Conservation (phyloP, 2,329 filamentous ascomycete species). For the Orbilia brochopaga region DNA sequence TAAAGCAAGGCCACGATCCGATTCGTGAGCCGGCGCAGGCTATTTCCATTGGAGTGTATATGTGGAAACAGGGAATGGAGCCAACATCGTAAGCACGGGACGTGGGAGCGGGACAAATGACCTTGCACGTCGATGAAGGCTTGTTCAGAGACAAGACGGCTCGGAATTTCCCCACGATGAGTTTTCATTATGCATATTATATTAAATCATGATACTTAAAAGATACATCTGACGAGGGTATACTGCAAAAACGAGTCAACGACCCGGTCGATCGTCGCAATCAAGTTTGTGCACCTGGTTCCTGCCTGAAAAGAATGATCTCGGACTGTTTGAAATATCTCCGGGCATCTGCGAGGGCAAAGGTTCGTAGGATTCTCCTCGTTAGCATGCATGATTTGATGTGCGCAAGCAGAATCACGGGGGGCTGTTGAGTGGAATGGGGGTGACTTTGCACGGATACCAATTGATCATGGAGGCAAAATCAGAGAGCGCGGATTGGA, state of each 20-base stretch:
- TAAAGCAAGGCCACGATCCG: slow-evolving; percentile 28
- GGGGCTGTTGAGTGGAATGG: slow-evolving; percentile 23
- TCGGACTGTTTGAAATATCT: slow-evolving; percentile 99
- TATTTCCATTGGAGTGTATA: background rate
- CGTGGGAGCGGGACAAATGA: slow-evolving; percentile 24
- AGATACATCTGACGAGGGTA: slow-evolving; percentile 48
- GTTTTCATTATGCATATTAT: slow-evolving; percentile 41
- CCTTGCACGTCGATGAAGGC: slow-evolving; percentile 12
- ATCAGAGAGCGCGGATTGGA: slow-evolving; percentile 39
- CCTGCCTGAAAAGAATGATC: slow-evolving; percentile 91
- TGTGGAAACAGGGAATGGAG: slow-evolving; percentile 15
- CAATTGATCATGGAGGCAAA: slow-evolving; percentile 37
- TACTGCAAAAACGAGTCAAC: slow-evolving; percentile 31
- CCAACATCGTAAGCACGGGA: slow-evolving; percentile 22
- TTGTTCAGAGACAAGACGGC: slow-evolving; percentile 9
- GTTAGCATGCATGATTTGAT: slow-evolving; percentile 26
- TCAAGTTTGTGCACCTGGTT: slow-evolving; percentile 51
- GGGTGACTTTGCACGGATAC: slow-evolving; percentile 10
- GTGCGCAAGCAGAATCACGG: slow-evolving; percentile 36
- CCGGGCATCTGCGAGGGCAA: slow-evolving; percentile 73
- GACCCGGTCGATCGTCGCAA: slow-evolving; percentile 34
- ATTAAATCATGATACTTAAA: slow-evolving; percentile 45
- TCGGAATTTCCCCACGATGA: slow-evolving; percentile 46
- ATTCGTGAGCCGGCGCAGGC: slow-evolving; percentile 17
- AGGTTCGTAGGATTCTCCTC: slow-evolving; percentile 15